Percentiles rank a stretch among this genome's conserved stretches.
phyloP scores from a whole-genome alignment of 257 asterid species.

The Linderniella brevidens region DNA sequence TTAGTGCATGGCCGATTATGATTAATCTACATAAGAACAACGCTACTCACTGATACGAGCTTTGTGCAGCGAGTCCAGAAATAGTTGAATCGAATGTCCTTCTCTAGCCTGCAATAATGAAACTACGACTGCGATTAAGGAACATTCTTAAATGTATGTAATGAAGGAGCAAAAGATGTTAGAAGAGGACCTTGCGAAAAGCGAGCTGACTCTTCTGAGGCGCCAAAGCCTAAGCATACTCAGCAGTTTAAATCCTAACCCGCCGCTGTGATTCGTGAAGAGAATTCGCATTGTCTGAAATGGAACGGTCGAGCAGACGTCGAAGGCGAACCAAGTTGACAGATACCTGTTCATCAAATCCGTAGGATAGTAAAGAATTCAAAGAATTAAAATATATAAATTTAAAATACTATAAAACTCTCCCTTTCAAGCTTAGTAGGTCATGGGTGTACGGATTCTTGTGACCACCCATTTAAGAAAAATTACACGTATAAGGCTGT shows the following conservation, averaged over 20 bases:
- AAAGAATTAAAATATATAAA: too few species aligned
- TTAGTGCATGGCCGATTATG: too few species aligned
- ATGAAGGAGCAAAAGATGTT: not conserved
- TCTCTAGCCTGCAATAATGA: slow-evolving; percentile 52
- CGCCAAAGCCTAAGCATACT: slow-evolving; percentile 98
- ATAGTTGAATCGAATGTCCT: slow-evolving; percentile 80
- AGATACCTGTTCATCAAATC: slow-evolving; percentile 71
- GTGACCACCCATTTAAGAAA: too few species aligned
- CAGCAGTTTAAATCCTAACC: slow-evolving; percentile 50
- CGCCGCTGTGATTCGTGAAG: slow-evolving; percentile 57
- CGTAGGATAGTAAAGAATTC: slow-evolving; percentile 1
- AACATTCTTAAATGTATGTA: too few species aligned
- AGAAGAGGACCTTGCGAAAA: slow-evolving; percentile 49
- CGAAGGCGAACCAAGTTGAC: slow-evolving; percentile 73
- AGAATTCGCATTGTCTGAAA: slow-evolving; percentile 49
- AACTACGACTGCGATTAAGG: too few species aligned
- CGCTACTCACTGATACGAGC: slow-evolving; percentile 46
- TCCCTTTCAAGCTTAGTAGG: too few species aligned
- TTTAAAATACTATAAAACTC: too few species aligned
- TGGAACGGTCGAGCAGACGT: slow-evolving; percentile 70
- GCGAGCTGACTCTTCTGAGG: slow-evolving; percentile 74
- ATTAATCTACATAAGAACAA: too few species aligned
- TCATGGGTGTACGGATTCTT: too few species aligned
- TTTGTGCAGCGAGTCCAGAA: slow-evolving; percentile 91
- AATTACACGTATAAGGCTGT: too few species aligned